A percentile compares a stretch with the other conserved stretches of the same genome.
Conservation (phyloP, 2,329 filamentous ascomycete species). For the Juglanconis oblonga region DNA sequence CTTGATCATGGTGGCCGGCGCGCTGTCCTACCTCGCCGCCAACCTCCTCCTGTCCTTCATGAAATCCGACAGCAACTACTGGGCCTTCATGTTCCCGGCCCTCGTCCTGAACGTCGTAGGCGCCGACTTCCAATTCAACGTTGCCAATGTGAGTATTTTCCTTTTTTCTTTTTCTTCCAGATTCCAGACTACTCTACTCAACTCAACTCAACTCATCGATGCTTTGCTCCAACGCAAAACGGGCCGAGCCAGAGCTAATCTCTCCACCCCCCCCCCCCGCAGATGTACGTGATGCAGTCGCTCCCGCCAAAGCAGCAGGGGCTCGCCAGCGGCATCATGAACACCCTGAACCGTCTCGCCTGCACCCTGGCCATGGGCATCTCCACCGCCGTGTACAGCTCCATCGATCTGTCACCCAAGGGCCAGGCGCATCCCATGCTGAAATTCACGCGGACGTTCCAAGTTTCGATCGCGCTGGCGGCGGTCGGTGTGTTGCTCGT, state of each 20-base stretch:
- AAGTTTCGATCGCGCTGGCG: slow-evolving; percentile 44
- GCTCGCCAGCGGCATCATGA: slow-evolving; percentile 65
- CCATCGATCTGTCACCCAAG: slow-evolving; percentile 35
- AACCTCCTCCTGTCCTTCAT: slow-evolving; percentile 56
- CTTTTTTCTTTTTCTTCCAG: neutral
- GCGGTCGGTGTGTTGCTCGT: slow-evolving; percentile 43
- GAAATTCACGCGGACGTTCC: slow-evolving; percentile 50
- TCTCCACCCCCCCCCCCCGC: neutral
- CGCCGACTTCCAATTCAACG: slow-evolving; percentile 68
- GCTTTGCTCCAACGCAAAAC: neutral
- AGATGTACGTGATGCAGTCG: slow-evolving; percentile 69
- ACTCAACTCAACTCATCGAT: neutral
- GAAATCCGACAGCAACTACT: slow-evolving; percentile 54
- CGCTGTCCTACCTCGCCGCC: slow-evolving; percentile 36
- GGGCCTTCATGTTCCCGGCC: slow-evolving; percentile 63
- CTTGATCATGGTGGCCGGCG: slow-evolving; percentile 50
- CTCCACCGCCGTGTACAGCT: slow-evolving; percentile 58
- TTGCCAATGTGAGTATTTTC: slow-evolving; percentile 54
- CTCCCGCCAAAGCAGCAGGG: slow-evolving; percentile 62
- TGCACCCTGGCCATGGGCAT: slow-evolving; percentile 60
- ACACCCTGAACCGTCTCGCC: slow-evolving; percentile 61
- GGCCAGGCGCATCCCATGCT: slow-evolving; percentile 38
- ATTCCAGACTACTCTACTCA: neutral
- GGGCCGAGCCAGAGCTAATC: too few relatives aligned
- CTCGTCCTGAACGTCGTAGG: slow-evolving; percentile 61